phyloP scores from a whole-genome alignment of 169 alveolate species.

The Plasmodium falciparum region DNA sequence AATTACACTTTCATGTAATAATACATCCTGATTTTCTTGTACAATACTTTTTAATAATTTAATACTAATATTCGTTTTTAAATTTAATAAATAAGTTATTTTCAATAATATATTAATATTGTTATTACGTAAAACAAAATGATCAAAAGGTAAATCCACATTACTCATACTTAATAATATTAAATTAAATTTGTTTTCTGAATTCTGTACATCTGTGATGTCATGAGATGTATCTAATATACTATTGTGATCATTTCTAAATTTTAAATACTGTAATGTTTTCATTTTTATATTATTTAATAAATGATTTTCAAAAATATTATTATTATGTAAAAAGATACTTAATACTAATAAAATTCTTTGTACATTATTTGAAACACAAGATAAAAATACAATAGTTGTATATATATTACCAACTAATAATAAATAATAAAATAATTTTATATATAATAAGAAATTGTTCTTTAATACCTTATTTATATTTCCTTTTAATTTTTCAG shows the following conservation, averaged over 20 bases:
- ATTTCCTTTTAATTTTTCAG: conserved; percentile 55
- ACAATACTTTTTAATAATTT: conserved; percentile 63
- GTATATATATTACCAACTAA: conserved; percentile 72
- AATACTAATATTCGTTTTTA: conserved; percentile 48
- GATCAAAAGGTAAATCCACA: conserved; percentile 53
- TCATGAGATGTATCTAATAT: conserved; percentile 31
- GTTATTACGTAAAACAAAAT: conserved; percentile 54
- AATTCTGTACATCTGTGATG: conserved; percentile 23
- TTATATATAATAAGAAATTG: conserved; percentile 67
- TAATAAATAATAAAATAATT: conserved; percentile 71
- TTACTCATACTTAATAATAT: conserved; percentile 47
- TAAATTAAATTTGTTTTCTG: conserved; percentile 31
- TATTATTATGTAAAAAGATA: conserved; percentile 62
- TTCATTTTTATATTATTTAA: conserved; percentile 73
- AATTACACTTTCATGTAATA: conserved; percentile 57
- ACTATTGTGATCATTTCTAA: conserved; percentile 29
- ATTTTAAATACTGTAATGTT: conserved; percentile 63
- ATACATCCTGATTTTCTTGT: conserved; percentile 67
- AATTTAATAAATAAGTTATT: conserved; percentile 49
- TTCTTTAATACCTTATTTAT: conserved; percentile 47
- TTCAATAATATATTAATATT: conserved; percentile 68
- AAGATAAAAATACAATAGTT: conserved; percentile 62
- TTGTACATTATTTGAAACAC: conserved; percentile 66
- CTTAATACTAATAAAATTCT: conserved; percentile 60
- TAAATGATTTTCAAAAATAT: conserved; percentile 42